Conservation (phyloP, 768 basidiomycete genomes). For the Brasilioporus rufonigricans region DNA sequence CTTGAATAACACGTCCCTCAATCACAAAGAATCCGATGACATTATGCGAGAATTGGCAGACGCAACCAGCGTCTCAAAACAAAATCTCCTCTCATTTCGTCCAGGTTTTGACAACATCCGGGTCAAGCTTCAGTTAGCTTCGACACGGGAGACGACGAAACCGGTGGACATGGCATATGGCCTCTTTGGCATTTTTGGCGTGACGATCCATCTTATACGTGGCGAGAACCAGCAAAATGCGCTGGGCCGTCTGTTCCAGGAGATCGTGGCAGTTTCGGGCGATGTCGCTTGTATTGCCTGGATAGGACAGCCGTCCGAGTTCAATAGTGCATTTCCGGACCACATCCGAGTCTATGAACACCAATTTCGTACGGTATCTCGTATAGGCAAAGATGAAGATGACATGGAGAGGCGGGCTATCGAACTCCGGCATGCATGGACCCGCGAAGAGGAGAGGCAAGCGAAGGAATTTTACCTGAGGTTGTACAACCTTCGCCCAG, state of each 20-base stretch:
- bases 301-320: conserved; percentile 18
- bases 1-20: conserved; percentile 7
- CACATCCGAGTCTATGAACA: conserved; percentile 14
- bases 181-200: conserved; percentile 21
- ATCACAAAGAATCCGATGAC: conserved; percentile 15
- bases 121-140: conserved; percentile 21
- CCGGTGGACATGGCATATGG: conserved; percentile 22
- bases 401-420: conserved; percentile 2
- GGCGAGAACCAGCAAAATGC: conserved; percentile 18
- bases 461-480: conserved; percentile 6
- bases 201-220: conserved; percentile 13
- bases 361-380: background rate
- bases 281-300: conserved; percentile 22
- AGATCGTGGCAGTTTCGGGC: conserved; percentile 18
- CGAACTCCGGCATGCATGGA: conserved; percentile 1
- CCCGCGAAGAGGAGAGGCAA: background rate
- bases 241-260: conserved; percentile 19
- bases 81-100: conserved; percentile 9
- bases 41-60: conserved; percentile 19
- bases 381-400: conserved; percentile 2
- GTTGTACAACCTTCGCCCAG: background rate
- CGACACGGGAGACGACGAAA: conserved; percentile 19
- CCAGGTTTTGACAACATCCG: conserved; percentile 9
- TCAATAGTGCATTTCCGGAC: conserved; percentile 22
- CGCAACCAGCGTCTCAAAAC: background rate